Evolutionary conservation across 768 basidiomycete species (phyloP).

Genomic region (Glaciozyma martinii): DNA sequence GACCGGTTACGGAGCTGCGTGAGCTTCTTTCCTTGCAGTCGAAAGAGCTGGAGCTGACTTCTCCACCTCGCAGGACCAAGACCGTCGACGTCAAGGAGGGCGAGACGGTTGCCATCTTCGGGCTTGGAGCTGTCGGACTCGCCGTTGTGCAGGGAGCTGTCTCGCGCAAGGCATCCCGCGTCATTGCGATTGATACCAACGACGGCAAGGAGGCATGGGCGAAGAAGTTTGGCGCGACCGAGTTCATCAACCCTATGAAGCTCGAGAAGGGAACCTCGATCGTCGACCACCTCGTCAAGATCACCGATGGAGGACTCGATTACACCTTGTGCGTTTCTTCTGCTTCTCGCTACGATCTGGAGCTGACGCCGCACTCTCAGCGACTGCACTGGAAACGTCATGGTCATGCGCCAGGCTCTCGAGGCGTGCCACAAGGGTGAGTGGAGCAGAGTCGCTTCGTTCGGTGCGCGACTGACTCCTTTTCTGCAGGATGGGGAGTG

Average conservation of each 20-base stretch:
- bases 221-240: conserved; percentile 83
- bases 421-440: conserved; percentile 96
- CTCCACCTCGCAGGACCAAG: conserved; percentile 26
- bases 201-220: conserved; percentile 78
- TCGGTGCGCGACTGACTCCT: too few relatives aligned
- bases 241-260: conserved; percentile 76
- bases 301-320: conserved; percentile 94
- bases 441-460: neutral
- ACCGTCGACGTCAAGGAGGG: conserved; percentile 49
- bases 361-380: conserved; percentile 2
- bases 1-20: conserved; percentile 15
- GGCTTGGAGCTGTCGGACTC: conserved; percentile 86
- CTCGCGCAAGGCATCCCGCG: conserved; percentile 67
- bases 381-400: conserved; percentile 85
- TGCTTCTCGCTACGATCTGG: neutral
- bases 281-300: conserved; percentile 78
- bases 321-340: conserved; percentile 59
- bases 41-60: neutral
- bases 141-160: conserved; percentile 76
- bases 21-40: conserved; percentile 34
- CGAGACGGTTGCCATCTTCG: conserved; percentile 87
- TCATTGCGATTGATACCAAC: conserved; percentile 91
- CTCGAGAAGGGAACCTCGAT: conserved; percentile 72
- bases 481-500: conserved; percentile 62
- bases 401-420: conserved; percentile 52